These are phyloP conservation scores for Backusella australiensis DNA, from an alignment of 192 early-diverging fungal species.

Conservation along the genomic window DNA sequence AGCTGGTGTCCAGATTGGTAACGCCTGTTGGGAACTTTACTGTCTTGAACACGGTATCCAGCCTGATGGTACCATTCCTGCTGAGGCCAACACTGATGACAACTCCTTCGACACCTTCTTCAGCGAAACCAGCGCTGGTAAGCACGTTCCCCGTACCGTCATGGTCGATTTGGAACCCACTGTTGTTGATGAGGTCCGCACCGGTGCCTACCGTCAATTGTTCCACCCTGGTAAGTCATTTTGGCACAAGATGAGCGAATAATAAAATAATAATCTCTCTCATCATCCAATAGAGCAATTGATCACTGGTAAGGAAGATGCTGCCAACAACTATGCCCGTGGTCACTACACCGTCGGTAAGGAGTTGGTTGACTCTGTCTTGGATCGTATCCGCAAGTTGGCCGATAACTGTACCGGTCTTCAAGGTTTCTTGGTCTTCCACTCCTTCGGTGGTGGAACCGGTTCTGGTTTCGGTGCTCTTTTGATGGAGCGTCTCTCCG, in stretches of 20 bases:
- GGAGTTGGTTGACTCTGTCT: constrained; percentile 94
- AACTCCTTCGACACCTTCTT: constrained; percentile 96
- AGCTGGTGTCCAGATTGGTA: constrained; percentile 99
- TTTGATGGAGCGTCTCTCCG: constrained; percentile 96
- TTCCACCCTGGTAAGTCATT: constrained; percentile 46
- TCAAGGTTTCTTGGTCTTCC: constrained; percentile 99
- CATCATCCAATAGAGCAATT: constrained; percentile 84
- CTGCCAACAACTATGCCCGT: constrained; percentile 99
- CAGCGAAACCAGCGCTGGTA: constrained; percentile 97
- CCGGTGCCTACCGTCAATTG: constrained; percentile 92
- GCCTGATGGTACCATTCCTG: constrained; percentile 81
- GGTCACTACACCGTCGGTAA: constrained; percentile 99
- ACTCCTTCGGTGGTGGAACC: constrained; percentile 99
- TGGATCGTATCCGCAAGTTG: constrained; percentile 96
- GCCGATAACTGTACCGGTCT: constrained; percentile 98
- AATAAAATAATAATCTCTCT: background rate
- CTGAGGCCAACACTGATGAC: constrained; percentile 9
- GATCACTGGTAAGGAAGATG: constrained; percentile 99
- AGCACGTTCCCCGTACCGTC: constrained; percentile 99
- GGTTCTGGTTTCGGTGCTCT: constrained; percentile 99
- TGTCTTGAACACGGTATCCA: constrained; percentile 96
- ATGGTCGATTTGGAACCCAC: constrained; percentile 97
- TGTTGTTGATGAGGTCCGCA: constrained; percentile 98
- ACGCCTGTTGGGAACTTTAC: constrained; percentile 99
- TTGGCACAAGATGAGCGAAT: background rate